Evolutionary conservation across 768 basidiomycete species (phyloP), one percentile per base, ranked within the genome.

Genomic region (Boletus patriciae): DNA sequence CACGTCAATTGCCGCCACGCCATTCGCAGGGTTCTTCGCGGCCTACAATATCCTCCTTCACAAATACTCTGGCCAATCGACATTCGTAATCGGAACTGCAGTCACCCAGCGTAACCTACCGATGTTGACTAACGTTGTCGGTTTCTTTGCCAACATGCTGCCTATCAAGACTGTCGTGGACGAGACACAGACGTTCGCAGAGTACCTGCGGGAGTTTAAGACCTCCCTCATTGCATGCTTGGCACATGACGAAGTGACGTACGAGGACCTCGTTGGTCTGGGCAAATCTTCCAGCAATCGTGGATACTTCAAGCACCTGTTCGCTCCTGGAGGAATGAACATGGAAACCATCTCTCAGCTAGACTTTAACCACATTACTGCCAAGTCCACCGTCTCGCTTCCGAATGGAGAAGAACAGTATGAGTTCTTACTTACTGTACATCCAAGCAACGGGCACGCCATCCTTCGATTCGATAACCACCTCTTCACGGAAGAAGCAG

Each of bases 41-140:
- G 69, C 63, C 4, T 70, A 70, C 49, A 70, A 70, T 11, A n/a
- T 71, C n/a, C 68, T 70, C 15, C 66, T 70, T 47, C 65, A 71
- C 64, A 71, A 71, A 19, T 71, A 71, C 55, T 71, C 70, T n/a
- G 56, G 63, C 15, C 70, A 71, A 41, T 54, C 62, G 18, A 66
- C 66, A 0, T 70, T 70, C 49, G 60, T 64, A 4, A 63, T 70
- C 15, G 70, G 70, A 12, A 70, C 70, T 38, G 64, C 70, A 7
- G 70, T 70, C 55, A 71, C 68, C 6, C 70, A 71, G 31, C 64
- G 70, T 19, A 71, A 66, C 47, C 54, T 71, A 12, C 61, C 69
- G 5, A 62, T 72, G 56, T 47, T 71, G 33, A 15, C 55, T 2
- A 62, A 68, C 41, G 66, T 70, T 7, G 51, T 72, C 42, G 66